These are phyloP conservation scores for Zostera marina DNA, from an alignment of 116 monocot genomes.

Conservation along the genomic window DNA sequence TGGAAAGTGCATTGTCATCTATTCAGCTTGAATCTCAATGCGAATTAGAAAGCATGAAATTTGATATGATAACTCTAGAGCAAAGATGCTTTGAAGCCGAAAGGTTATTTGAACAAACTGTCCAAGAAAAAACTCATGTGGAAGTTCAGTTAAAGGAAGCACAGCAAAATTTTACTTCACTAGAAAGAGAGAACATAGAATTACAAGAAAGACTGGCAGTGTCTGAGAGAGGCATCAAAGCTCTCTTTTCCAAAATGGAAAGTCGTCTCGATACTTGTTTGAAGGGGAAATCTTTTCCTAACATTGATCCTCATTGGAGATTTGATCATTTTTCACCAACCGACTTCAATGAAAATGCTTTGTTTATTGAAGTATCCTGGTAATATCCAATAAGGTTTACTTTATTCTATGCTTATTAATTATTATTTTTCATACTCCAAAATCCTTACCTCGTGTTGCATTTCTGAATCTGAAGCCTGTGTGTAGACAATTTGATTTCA, in stretches of 20 bases:
- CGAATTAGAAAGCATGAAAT: conserved; percentile 75
- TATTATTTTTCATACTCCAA: not conserved
- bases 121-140: conserved; percentile 21
- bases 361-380: not conserved
- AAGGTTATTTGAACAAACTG: conserved; percentile 22
- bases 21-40: conserved; percentile 51
- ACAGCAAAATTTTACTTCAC: conserved; percentile 15
- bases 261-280: conserved; percentile 19
- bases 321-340: not conserved
- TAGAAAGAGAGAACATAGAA: conserved; percentile 38
- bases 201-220: conserved; percentile 14
- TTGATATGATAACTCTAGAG: conserved; percentile 46
- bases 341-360: not conserved
- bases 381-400: no score
- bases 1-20: conserved; percentile 35
- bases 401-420: not conserved
- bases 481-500: conserved; percentile 26
- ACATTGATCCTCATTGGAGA: not conserved
- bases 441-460: not conserved
- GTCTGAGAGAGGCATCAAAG: conserved; percentile 12
- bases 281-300: not conserved
- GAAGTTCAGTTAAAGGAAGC: conserved; percentile 25
- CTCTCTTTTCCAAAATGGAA: conserved; percentile 19
- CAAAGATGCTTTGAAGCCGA: conserved; percentile 55
- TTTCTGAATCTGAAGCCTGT: conserved; percentile 56